Evolutionary conservation across 352 stramenopile species (phyloP).

Genomic region (Globisporangium abappressorium): DNA sequence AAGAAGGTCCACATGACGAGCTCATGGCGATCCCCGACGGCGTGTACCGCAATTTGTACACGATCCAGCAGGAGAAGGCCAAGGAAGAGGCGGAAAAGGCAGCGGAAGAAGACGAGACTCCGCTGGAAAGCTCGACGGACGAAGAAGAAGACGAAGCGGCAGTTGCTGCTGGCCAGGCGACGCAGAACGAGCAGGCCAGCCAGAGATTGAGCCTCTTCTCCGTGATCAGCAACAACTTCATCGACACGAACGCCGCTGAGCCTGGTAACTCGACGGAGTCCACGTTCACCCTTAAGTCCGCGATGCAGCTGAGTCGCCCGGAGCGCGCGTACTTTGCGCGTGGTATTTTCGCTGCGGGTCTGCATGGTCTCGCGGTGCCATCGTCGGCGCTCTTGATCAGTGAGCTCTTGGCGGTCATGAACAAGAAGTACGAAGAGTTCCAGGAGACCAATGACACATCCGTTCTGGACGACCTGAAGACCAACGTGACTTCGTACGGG

Average conservation of each 20-base stretch:
- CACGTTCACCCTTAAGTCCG: background rate
- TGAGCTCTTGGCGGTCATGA: slow-evolving; percentile 18
- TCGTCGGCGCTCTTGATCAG: slow-evolving; percentile 27
- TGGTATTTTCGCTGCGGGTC: slow-evolving; percentile 28
- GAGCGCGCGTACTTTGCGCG: slow-evolving; percentile 32
- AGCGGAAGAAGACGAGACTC: slow-evolving; percentile 9
- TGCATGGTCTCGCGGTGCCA: slow-evolving; percentile 33
- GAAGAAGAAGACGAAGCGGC: background rate
- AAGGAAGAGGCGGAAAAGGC: slow-evolving; percentile 2
- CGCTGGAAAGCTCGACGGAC: slow-evolving; percentile 15
- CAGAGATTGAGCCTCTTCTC: background rate
- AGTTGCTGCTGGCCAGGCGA: background rate
- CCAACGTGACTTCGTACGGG: slow-evolving; percentile 25
- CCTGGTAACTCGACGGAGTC: slow-evolving; percentile 11
- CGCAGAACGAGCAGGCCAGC: background rate
- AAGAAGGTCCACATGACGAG: slow-evolving; percentile 42
- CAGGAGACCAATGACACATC: slow-evolving; percentile 20
- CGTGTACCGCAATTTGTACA: slow-evolving; percentile 75
- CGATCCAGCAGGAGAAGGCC: slow-evolving; percentile 37
- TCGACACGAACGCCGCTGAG: background rate
- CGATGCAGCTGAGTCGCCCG: slow-evolving; percentile 25
- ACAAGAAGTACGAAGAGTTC: slow-evolving; percentile 28
- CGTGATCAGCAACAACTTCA: background rate
- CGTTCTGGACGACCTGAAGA: slow-evolving; percentile 23
- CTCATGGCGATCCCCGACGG: slow-evolving; percentile 55